Base-by-base conservation (phyloP, 2,329 filamentous ascomycete genomes). In the Ceratocystis diversiconidia region DNA sequence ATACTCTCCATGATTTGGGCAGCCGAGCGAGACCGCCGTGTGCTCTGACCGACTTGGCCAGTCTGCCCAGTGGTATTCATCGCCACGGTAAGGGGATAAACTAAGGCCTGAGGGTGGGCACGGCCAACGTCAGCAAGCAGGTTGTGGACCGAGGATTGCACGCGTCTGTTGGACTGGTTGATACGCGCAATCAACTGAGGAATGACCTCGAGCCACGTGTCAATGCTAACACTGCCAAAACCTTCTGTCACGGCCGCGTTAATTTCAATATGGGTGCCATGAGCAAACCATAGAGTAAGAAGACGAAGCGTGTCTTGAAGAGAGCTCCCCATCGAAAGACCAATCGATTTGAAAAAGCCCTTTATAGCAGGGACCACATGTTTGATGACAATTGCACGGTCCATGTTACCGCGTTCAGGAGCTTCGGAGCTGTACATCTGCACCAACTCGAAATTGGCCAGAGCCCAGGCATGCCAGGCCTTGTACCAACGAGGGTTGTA, bases 171-270 rank as follows among this genome's bases (percentile, higher is more conserved):
- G 17, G 92, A 90, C 74, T 97, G 94, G 72, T 95, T 99, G 78
- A 99, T 97, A 67, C 94, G 85, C 41, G 94, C 94, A 74, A 99
- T 96, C 61, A 99, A 80, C 73, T 99, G 94, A 43, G 94, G 94
- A 69, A 97, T 96, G 63, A 99, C 95, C 72, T 97, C 92, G 19
- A 99, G 84, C 95, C 94, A 99, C 0, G 92, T 97, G 75, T 99
- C 94, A 65, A 99, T 89, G 72, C 89, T 96, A 70, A 99, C 91
- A 46, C 89, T 88, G 0, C 88, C 82, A 69, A 96, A 95, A 4
- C 95, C 94, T 73, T 97, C 92, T 0, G 86, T 91, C 28, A 99
- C 89, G 17, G 89, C 89, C 17, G 82, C 79, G 71, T 92, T 96
- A 68, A 99, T 95, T 69, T 97, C 92, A 32, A 84, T 79, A 72